Percentiles rank a stretch among this genome's conserved stretches.
Conservation (phyloP, 345 rosid species). For the Toxicodendron radicans region DNA sequence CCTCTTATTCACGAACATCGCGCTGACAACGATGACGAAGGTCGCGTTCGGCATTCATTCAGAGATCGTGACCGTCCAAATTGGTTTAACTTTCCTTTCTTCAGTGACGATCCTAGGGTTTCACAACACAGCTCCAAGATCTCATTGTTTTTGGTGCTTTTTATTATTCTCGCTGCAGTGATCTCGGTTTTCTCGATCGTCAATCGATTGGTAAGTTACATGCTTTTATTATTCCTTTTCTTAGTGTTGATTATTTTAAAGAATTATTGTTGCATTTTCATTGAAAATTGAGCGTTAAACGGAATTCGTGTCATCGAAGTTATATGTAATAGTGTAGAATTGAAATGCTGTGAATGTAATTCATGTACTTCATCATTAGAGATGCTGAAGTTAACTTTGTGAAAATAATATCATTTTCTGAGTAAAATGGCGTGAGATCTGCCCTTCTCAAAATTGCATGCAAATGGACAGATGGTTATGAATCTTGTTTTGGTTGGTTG, state of each 20-base stretch:
- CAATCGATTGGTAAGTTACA: constrained; percentile 58
- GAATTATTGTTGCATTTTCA: background rate
- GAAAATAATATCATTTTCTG: background rate
- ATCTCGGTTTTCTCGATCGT: constrained; percentile 68
- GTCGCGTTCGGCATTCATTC: constrained; percentile 49
- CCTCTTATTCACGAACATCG: constrained; percentile 68
- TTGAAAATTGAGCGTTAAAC: background rate
- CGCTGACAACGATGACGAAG: constrained; percentile 51
- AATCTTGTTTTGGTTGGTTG: background rate
- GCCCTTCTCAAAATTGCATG: constrained; percentile 8
- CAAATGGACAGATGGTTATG: background rate
- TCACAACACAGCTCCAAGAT: constrained; percentile 57
- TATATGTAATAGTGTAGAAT: background rate
- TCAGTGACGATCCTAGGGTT: constrained; percentile 81
- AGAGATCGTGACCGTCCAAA: constrained; percentile 87
- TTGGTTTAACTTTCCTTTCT: constrained; percentile 55
- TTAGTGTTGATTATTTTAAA: background rate
- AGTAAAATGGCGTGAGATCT: constrained; percentile 1
- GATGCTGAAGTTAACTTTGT: background rate
- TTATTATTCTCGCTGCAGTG: constrained; percentile 56
- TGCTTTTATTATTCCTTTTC: background rate
- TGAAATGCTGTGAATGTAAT: constrained; percentile 6
- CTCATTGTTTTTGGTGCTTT: constrained; percentile 48
- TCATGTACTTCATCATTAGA: background rate
- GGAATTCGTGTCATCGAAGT: background rate